Evolutionary conservation across 148 eudicot species (phyloP).

Genomic region (Cornus controversa): DNA sequence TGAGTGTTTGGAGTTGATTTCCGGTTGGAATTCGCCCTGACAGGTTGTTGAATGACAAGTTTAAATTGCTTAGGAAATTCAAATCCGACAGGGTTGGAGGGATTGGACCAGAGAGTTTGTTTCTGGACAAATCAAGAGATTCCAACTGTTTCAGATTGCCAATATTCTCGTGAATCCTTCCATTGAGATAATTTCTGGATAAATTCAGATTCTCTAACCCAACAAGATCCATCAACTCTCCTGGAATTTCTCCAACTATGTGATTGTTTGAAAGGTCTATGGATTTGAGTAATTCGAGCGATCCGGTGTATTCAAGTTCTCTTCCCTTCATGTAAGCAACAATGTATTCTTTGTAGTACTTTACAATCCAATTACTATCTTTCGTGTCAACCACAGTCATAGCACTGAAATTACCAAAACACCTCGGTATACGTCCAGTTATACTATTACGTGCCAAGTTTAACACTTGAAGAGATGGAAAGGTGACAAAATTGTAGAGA

Average conservation of each 20-base stretch:
- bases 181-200: constrained; percentile 3
- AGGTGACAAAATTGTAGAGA: constrained; percentile 7
- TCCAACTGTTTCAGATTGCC: constrained; percentile 5
- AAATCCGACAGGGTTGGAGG: constrained; percentile 5
- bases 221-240: constrained; percentile 10
- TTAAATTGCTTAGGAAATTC: neutral
- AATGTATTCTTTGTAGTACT: neutral
- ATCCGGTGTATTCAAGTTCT: constrained; percentile 6
- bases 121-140: constrained; percentile 23
- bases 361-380: neutral
- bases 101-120: constrained; percentile 15
- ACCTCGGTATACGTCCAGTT: constrained; percentile 1
- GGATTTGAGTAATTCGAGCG: neutral
- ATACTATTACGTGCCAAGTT: constrained; percentile 12
- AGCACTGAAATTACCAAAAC: constrained; percentile 8
- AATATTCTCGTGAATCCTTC: constrained; percentile 15
- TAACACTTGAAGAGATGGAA: neutral
- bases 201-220: constrained; percentile 11
- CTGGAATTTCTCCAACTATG: constrained; percentile 19
- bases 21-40: constrained; percentile 24
- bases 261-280: constrained; percentile 16
- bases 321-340: constrained; percentile 5
- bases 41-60: constrained; percentile 23
- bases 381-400: neutral
- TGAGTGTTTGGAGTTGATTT: constrained; percentile 19